phyloP scores from a whole-genome alignment of 768 basidiomycete species.

The button mushroom (Agaricus bisporus) region DNA sequence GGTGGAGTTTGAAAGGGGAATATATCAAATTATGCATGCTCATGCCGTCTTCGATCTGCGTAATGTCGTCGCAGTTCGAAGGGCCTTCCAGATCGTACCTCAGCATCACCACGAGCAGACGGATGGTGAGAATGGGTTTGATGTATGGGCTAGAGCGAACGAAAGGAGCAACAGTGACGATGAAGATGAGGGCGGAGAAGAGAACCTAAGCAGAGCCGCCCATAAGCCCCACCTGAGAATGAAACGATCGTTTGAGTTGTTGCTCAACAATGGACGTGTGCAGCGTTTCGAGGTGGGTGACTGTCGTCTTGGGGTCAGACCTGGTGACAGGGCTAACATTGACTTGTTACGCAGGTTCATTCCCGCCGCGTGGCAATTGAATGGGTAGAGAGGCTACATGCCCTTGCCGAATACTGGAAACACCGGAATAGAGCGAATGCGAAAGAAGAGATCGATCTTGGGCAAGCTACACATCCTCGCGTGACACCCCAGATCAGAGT shows the following conservation, averaged over 20 bases:
- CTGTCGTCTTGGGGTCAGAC: neutral
- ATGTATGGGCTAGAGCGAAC: constrained; percentile 29
- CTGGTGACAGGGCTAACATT: neutral
- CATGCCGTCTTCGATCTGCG: constrained; percentile 72
- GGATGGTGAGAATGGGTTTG: constrained; percentile 25
- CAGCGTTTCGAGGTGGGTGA: constrained; percentile 72
- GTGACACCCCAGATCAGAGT: constrained; percentile 52
- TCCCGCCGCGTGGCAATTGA: constrained; percentile 64
- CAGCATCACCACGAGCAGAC: constrained; percentile 29
- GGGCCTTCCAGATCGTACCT: constrained; percentile 49
- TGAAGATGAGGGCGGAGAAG: constrained; percentile 63
- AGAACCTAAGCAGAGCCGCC: constrained; percentile 31
- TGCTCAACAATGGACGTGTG: constrained; percentile 60
- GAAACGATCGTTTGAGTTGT: constrained; percentile 72
- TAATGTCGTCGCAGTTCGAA: constrained; percentile 54
- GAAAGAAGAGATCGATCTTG: constrained; percentile 73
- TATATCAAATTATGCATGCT: constrained; percentile 55
- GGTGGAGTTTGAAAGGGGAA: constrained; percentile 56
- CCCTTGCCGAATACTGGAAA: constrained; percentile 75
- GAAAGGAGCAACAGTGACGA: constrained; percentile 44
- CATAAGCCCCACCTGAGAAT: constrained; percentile 46
- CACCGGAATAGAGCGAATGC: constrained; percentile 71
- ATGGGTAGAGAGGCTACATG: constrained; percentile 77
- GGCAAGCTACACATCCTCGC: constrained; percentile 51
- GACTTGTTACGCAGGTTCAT: constrained; percentile 42